phyloP scores from a whole-genome alignment of 192 early-diverging fungal species.

The Coemansia sp. region DNA sequence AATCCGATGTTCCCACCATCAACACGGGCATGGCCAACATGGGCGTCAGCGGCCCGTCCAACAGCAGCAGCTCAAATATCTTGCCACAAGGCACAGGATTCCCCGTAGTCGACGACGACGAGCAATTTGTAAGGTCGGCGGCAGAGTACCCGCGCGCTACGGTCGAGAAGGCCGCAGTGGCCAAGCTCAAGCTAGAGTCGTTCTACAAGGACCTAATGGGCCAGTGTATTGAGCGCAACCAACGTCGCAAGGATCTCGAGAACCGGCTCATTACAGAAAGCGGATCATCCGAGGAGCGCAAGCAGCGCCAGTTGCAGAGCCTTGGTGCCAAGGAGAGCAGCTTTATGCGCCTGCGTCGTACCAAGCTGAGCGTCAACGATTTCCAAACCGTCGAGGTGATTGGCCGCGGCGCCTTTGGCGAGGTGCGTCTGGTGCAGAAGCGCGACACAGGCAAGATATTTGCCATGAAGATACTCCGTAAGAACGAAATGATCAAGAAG shows the following conservation, averaged over 20 bases:
- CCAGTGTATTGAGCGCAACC: constrained; percentile 84
- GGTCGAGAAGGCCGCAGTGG: constrained; percentile 82
- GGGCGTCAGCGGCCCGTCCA: constrained; percentile 41
- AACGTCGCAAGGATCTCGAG: constrained; percentile 79
- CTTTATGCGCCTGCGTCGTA: constrained; percentile 88
- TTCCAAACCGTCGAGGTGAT: constrained; percentile 97
- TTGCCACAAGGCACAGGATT: neutral
- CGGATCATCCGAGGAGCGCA: constrained; percentile 83
- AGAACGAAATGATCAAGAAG: constrained; percentile 98
- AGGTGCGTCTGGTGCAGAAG: constrained; percentile 96
- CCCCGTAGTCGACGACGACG: constrained; percentile 42
- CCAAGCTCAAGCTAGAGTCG: constrained; percentile 88
- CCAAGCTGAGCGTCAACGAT: constrained; percentile 84
- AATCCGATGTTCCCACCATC: constrained; percentile 47
- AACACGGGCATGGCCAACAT: constrained; percentile 54
- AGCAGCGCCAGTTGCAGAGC: constrained; percentile 73
- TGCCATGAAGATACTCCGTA: constrained; percentile 96
- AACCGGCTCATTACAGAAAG: constrained; percentile 67
- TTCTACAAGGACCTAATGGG: constrained; percentile 87
- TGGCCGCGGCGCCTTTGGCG: constrained; percentile 98
- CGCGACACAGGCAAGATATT: constrained; percentile 95
- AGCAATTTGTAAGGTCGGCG: constrained; percentile 65
- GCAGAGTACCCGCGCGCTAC: constrained; percentile 75
- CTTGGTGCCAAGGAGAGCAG: constrained; percentile 89
- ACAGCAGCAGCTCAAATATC: constrained; percentile 12